These are phyloP conservation scores for Coemansia sp. DNA, from an alignment of 192 early-diverging fungal species.

Conservation along the genomic window DNA sequence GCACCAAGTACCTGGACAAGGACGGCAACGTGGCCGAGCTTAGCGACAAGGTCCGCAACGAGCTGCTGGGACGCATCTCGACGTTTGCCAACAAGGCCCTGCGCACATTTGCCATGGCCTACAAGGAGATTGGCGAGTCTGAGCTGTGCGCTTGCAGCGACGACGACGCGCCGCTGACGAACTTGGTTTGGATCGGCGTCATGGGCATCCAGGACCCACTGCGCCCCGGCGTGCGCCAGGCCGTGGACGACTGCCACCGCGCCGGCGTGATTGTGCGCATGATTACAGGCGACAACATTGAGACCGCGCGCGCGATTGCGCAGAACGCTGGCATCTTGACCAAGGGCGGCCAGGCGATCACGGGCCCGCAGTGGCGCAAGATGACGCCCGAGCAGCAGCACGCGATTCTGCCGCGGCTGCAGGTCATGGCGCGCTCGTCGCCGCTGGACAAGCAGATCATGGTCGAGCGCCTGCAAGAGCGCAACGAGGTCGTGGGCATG, in stretches of 20 bases:
- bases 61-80: slow-evolving; percentile 51
- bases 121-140: slow-evolving; percentile 50
- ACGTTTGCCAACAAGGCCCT: slow-evolving; percentile 61
- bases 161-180: slow-evolving; percentile 52
- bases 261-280: slow-evolving; percentile 88
- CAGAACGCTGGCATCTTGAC: slow-evolving; percentile 78
- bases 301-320: slow-evolving; percentile 89
- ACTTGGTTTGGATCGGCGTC: slow-evolving; percentile 62
- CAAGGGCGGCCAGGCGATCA: slow-evolving; percentile 66
- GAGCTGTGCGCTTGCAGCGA: slow-evolving; percentile 47
- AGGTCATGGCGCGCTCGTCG: slow-evolving; percentile 82
- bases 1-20: slow-evolving; percentile 55
- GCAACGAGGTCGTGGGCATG: slow-evolving; percentile 67
- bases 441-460: slow-evolving; percentile 88
- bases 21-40: slow-evolving; percentile 49
- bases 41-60: slow-evolving; percentile 32
- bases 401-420: slow-evolving; percentile 60
- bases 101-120: slow-evolving; percentile 68
- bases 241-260: slow-evolving; percentile 66
- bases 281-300: slow-evolving; percentile 81
- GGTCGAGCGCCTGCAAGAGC: slow-evolving; percentile 65
- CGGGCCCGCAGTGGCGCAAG: slow-evolving; percentile 72
- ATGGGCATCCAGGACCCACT: slow-evolving; percentile 88
- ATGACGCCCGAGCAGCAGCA: slow-evolving; percentile 61
- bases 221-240: slow-evolving; percentile 70